Conservation (phyloP, 176 grass and related monocot genomes). For the Triticum aestivum region IWGSC_CS_RefSeq_v2.1 NC_057802.1:402886582-402887081, state of each 20-base stretch:
- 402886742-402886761: neutral
- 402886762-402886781: neutral
- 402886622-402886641: neutral
- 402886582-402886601: slow-evolving; percentile 9
- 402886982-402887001: too few species aligned
- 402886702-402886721: neutral
- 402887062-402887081: neutral
- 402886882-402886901: neutral
- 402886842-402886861: neutral
- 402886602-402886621: neutral
- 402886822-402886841: neutral
- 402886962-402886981: neutral
- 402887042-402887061: neutral
- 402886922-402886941: neutral
- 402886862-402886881: neutral
- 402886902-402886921: neutral
- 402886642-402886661: neutral
- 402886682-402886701: neutral
- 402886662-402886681: neutral
- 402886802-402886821: neutral
- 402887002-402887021: neutral
- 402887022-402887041: neutral
- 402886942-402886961: neutral
- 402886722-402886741: neutral
- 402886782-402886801: neutral